phyloP scores from a whole-genome alignment of 2,329 filamentous ascomycete species.

The Botrytis sinoallii region DNA sequence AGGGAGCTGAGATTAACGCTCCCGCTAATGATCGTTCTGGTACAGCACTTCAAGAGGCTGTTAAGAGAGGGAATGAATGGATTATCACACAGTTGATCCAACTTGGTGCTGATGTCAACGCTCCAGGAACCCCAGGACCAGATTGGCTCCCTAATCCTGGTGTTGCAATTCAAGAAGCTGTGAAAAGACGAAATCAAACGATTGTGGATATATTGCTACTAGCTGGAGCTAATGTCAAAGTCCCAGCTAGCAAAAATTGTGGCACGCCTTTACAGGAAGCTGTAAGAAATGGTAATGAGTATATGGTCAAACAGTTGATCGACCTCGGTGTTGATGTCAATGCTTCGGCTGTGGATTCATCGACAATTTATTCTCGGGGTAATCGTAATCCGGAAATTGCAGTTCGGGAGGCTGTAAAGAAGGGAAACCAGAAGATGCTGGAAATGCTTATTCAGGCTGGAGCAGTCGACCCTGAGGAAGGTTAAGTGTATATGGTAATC shows the following conservation, averaged over 20 bases:
- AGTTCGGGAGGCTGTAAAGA: conserved; percentile 15
- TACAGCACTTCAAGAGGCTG: conserved; percentile 34
- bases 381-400: neutral
- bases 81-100: neutral
- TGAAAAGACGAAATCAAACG: accelerated
- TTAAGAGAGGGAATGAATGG: too few species aligned
- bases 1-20: conserved; percentile 41
- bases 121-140: accelerated
- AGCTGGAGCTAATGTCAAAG: neutral
- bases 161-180: neutral
- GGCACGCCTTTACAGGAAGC: neutral
- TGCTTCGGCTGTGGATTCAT: neutral
- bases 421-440: conserved; percentile 16
- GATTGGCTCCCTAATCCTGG: accelerated
- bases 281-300: neutral
- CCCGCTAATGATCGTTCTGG: conserved; percentile 27
- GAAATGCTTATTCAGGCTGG: conserved; percentile 10
- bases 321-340: neutral
- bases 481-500: neutral
- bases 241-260: too few species aligned
- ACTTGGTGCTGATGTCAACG: neutral
- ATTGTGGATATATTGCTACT: neutral
- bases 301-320: neutral
- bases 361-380: accelerated
- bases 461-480: accelerated